Conservation (phyloP, 371 early-diverging fungal genomes). For the Mucor indicus region DNA sequence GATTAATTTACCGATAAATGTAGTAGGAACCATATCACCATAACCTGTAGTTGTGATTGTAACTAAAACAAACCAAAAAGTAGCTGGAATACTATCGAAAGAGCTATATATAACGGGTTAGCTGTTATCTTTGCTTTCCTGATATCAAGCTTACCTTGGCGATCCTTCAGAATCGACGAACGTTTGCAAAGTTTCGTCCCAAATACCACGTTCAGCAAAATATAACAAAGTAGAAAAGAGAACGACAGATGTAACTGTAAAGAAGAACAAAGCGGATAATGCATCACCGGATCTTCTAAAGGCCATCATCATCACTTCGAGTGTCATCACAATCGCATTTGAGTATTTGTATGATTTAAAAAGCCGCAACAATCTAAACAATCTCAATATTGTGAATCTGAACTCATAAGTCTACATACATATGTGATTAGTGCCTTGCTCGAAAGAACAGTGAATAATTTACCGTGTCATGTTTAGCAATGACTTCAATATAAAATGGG, state of each 20-base stretch:
- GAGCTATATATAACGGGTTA: constrained; percentile 30
- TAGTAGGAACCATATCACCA: constrained; percentile 84
- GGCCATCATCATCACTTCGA: constrained; percentile 85
- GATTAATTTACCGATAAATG: constrained; percentile 79
- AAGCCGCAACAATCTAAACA: constrained; percentile 77
- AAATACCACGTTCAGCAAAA: constrained; percentile 84
- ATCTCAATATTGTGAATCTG: constrained; percentile 78
- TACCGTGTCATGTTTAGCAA: constrained; percentile 69
- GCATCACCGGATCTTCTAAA: constrained; percentile 78
- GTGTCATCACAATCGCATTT: constrained; percentile 66
- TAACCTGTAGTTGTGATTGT: constrained; percentile 88
- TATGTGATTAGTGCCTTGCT: not conserved
- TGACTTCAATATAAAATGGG: constrained; percentile 78
- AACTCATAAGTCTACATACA: constrained; percentile 68
- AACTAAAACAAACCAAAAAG: constrained; percentile 81
- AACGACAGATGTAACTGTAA: constrained; percentile 70
- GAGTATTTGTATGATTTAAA: constrained; percentile 86
- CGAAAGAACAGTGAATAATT: too few relatives aligned
- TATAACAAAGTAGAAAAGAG: constrained; percentile 79
- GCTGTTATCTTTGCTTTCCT: constrained; percentile 11
- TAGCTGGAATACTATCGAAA: constrained; percentile 83
- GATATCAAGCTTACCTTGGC: constrained; percentile 40
- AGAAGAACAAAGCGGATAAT: constrained; percentile 74
- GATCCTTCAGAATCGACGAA: constrained; percentile 65
- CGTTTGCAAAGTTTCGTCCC: constrained; percentile 69